Base-by-base conservation (phyloP, 192 early-diverging fungal species). In the Chytriomyces sp. region DNA sequence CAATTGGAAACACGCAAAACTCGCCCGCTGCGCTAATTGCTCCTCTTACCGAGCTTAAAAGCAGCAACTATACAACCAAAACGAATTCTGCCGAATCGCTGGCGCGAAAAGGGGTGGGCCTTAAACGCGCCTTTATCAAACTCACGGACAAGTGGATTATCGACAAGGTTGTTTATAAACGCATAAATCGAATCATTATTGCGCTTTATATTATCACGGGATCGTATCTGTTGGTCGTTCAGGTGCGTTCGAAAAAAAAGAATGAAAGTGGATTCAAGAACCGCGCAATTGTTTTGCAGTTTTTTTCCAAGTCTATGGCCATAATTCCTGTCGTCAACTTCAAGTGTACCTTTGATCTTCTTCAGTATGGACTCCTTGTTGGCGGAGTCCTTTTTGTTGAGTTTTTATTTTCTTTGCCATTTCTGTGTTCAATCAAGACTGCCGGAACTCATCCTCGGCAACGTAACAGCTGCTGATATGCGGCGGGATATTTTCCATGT, bases 101-200 rank as follows among this genome's bases (percentile, higher is more conserved):
- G 35, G 43, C 28, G 11, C 7, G 13, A 16, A 18, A 28, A 35
- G 16, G 16, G 13, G 28, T 26, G 7, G 43, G 13, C 46, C 28
- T 67, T 26, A 67, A 67, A 45, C 24, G 46, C 28, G 16, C 28
- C 11, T 67, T 67, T 6, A 47, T 18, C 43, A 67, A 35, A 16
- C 11, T 16, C 28, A 67, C 65, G 11, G 65, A 67, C 23, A 67
- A 47, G 46, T 67, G 45, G 43, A 67, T 67, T 1, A 45, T 67
- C 43, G 45, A 67, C 23, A 67, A 67, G 44, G 45, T 67, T 10
- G 18, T 67, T 10, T 67, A 45, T 45, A 67, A 67, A 45, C 7
- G 65, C 18, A 26, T 67, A 16, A 28, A 67, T 45, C n/a, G 43
- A 2, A 18, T 11, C 2, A 35, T 67, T 6, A 43, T 16, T 16